phyloP scores from a whole-genome alignment of 2,329 filamentous ascomycete genomes.

The Chaetothyriales sp. region DNA sequence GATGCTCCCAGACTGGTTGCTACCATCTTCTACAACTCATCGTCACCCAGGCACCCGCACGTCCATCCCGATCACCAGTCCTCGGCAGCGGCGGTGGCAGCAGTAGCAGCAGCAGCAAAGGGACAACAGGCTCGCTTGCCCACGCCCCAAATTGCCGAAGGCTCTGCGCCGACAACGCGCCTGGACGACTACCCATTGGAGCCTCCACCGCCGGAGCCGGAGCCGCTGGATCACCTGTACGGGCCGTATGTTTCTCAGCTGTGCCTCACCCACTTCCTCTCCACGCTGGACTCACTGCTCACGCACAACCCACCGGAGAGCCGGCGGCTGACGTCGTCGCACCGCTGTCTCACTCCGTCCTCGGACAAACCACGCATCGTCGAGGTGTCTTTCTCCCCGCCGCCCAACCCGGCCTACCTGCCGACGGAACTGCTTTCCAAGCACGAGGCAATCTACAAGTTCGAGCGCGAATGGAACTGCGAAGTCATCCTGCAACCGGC shows the following conservation, averaged over 20 bases:
- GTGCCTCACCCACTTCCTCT: conserved; percentile 41
- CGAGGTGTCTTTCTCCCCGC: conserved; percentile 37
- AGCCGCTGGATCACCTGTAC: conserved; percentile 40
- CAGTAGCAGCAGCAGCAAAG: too few species aligned
- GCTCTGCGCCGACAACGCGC: conserved; percentile 36
- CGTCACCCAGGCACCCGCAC: conserved; percentile 28
- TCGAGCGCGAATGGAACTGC: conserved; percentile 79
- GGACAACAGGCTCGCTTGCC: conserved; percentile 22
- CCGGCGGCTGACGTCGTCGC: conserved; percentile 30
- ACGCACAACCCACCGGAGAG: conserved; percentile 26
- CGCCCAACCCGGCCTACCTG: conserved; percentile 33
- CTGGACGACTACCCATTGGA: conserved; percentile 39
- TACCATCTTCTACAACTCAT: conserved; percentile 35
- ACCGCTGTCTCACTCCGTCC: conserved; percentile 31
- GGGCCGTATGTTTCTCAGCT: conserved; percentile 39
- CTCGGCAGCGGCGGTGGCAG: conserved; percentile 20
- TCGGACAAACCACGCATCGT: conserved; percentile 32
- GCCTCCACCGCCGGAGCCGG: conserved; percentile 38
- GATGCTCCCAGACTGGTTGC: conserved; percentile 32
- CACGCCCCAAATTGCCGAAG: conserved; percentile 27
- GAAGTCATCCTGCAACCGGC: conserved; percentile 66
- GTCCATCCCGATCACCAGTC: conserved; percentile 34
- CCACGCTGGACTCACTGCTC: conserved; percentile 33
- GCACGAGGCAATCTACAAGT: conserved; percentile 67
- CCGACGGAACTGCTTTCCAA: conserved; percentile 55